Percentiles rank a stretch among this genome's conserved stretches.
phyloP scores from a whole-genome alignment of 106 monocot species.

The Acanthochlamys bracteata region DNA sequence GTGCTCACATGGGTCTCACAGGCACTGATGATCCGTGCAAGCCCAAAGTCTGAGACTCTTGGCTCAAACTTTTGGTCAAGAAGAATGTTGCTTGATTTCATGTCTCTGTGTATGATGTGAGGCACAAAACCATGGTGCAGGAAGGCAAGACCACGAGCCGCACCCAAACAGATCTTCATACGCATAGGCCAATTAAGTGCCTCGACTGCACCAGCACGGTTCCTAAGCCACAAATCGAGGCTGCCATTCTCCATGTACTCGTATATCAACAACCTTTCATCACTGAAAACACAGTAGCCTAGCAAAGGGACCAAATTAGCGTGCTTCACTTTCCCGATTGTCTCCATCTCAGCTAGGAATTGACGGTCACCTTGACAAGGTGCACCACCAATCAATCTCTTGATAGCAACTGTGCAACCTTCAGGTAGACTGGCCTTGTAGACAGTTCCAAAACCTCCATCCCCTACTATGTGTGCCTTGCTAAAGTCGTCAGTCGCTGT shows the following conservation, averaged over 20 bases:
- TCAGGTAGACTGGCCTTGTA: constrained; percentile 58
- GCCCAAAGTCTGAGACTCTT: constrained; percentile 81
- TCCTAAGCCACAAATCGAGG: constrained; percentile 73
- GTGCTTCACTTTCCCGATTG: constrained; percentile 86
- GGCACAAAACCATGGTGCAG: constrained; percentile 88
- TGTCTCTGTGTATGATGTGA: constrained; percentile 89
- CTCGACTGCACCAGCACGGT: constrained; percentile 54
- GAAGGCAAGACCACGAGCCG: constrained; percentile 70
- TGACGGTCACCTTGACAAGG: constrained; percentile 76
- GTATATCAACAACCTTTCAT: constrained; percentile 83
- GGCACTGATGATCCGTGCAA: constrained; percentile 79
- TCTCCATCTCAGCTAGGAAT: constrained; percentile 98
- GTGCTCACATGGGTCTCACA: constrained; percentile 90
- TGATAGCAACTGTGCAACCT: constrained; percentile 47
- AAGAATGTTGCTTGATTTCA: constrained; percentile 95
- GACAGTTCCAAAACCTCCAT: constrained; percentile 89
- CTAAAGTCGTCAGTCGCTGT: constrained; percentile 87
- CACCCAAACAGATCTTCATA: constrained; percentile 64
- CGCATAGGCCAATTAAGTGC: constrained; percentile 60
- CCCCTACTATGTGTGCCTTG: constrained; percentile 73
- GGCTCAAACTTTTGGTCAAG: constrained; percentile 67
- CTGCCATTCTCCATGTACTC: constrained; percentile 93
- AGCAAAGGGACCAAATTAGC: constrained; percentile 68
- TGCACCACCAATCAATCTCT: constrained; percentile 54
- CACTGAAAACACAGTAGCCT: constrained; percentile 79